A percentile compares a stretch with the other conserved stretches of the same genome.
Evolutionary conservation across 148 eudicot genomes (phyloP).

Genomic region (Cornus kousa): DNA sequence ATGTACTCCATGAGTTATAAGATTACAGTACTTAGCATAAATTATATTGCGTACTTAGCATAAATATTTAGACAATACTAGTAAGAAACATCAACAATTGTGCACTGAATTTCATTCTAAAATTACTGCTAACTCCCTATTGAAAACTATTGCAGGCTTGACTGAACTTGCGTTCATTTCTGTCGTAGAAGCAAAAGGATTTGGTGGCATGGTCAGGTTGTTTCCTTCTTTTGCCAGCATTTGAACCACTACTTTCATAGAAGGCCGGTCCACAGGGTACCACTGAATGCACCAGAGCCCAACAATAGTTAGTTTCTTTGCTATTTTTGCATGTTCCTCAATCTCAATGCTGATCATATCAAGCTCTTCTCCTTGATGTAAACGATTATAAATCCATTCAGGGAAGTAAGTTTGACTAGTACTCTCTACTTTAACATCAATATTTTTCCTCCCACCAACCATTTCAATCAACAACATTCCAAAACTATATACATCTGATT

Average conservation of each 20-base stretch:
- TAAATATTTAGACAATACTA: no score
- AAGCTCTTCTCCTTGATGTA: background rate
- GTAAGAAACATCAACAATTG: no score
- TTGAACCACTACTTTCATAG: background rate
- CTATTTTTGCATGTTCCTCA: background rate
- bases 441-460: slow-evolving; percentile 7
- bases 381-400: no score
- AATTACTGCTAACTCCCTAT: no score
- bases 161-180: no score
- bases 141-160: no score
- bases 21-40: no score
- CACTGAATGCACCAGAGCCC: background rate
- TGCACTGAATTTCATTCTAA: no score
- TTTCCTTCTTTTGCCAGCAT: background rate
- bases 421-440: background rate
- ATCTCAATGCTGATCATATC: background rate
- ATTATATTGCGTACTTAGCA: no score
- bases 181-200: background rate
- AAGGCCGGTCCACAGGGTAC: background rate
- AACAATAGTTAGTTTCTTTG: background rate
- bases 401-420: no score
- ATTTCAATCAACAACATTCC: background rate
- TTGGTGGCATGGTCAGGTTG: background rate
- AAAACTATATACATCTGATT: background rate
- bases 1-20: no score